Evolutionary conservation across 495 filamentous ascomycete genomes (phyloP).

Genomic region (Amphirosellinia nigrospora): DNA sequence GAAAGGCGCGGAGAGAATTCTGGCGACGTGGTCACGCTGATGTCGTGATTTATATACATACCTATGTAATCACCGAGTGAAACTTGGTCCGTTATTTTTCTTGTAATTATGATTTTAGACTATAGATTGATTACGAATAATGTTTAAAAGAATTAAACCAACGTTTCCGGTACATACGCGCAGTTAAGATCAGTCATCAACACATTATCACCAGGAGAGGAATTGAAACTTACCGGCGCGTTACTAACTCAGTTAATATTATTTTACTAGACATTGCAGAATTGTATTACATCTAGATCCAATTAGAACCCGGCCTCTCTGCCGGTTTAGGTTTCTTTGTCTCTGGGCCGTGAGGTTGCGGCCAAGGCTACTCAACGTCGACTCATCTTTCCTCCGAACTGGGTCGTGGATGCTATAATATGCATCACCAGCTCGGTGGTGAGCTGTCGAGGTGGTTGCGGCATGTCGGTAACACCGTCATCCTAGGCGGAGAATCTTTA

Average conservation of each 20-base stretch:
- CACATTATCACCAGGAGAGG: background rate
- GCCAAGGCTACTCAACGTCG: background rate
- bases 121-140: too few relatives aligned
- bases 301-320: background rate
- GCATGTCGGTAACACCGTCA: background rate
- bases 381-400: background rate
- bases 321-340: background rate
- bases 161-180: background rate
- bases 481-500: background rate
- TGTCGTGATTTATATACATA: background rate
- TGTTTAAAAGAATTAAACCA: background rate
- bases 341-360: background rate
- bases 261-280: background rate
- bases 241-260: background rate
- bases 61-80: background rate
- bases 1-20: slow-evolving; percentile 46
- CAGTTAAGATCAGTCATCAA: background rate
- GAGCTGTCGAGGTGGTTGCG: background rate
- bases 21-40: slow-evolving; percentile 28
- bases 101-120: too few relatives aligned
- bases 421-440: background rate
- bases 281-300: background rate
- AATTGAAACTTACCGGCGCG: background rate
- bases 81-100: background rate
- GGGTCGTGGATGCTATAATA: too few relatives aligned